phyloP scores from a whole-genome alignment of 2,329 filamentous ascomycete genomes.

The Cercospora nicotianae region DNA sequence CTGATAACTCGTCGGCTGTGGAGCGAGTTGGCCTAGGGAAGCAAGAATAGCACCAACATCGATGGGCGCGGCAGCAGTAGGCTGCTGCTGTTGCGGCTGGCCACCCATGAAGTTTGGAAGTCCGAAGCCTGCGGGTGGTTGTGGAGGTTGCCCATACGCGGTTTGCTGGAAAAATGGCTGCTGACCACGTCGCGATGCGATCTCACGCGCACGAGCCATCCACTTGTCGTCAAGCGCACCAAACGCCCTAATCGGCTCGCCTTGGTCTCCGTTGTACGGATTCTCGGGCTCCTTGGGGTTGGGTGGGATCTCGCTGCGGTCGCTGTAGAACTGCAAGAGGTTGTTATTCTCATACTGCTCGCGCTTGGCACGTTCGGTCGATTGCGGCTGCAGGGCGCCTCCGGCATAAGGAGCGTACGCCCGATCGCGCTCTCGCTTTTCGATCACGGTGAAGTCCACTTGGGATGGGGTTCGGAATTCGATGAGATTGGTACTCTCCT shows the following conservation, averaged over 20 bases:
- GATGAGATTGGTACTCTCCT: conserved; percentile 52
- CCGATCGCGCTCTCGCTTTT: conserved; percentile 43
- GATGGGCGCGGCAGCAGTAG: background rate
- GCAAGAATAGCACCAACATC: conserved; percentile 12
- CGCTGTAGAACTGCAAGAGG: conserved; percentile 50
- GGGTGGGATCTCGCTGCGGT: conserved; percentile 48
- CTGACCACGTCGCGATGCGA: conserved; percentile 21
- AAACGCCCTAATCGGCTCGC: conserved; percentile 38
- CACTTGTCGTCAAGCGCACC: conserved; percentile 40
- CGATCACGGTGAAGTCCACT: conserved; percentile 48
- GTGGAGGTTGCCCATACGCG: conserved; percentile 3
- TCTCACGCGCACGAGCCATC: conserved; percentile 22
- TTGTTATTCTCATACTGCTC: conserved; percentile 49
- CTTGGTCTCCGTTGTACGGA: conserved; percentile 36
- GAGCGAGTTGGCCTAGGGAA: conserved; percentile 20
- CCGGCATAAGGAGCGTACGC: conserved; percentile 51
- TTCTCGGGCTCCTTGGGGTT: conserved; percentile 49
- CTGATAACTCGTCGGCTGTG: conserved; percentile 10
- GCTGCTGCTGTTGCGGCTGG: conserved; percentile 15
- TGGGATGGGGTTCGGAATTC: conserved; percentile 46
- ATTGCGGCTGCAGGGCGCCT: conserved; percentile 42
- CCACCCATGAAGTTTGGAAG: conserved; percentile 13
- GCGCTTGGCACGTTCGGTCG: conserved; percentile 46
- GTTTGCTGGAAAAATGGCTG: background rate
- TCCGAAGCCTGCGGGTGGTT: conserved; percentile 16